phyloP scores from a whole-genome alignment of 2,329 filamentous ascomycete species.

The Sphaerulina populicola region DNA sequence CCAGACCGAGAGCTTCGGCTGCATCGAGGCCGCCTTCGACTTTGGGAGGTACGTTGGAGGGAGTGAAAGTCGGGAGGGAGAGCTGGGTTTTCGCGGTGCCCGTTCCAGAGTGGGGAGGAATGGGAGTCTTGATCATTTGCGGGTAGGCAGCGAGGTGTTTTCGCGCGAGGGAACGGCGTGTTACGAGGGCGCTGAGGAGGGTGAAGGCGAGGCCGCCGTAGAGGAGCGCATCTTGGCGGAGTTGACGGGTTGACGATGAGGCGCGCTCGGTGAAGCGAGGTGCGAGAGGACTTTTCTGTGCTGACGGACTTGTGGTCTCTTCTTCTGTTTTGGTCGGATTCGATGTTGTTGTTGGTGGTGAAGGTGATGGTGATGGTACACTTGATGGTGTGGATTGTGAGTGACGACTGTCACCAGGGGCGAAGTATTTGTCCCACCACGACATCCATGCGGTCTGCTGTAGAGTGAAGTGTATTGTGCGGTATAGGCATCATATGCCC shows the following conservation, averaged over 20 bases:
- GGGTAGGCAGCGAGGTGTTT: conserved; percentile 57
- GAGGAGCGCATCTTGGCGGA: conserved; percentile 47
- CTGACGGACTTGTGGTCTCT: not conserved
- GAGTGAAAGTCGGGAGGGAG: conserved; percentile 15
- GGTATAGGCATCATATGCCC: not conserved
- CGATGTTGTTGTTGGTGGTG: too few relatives aligned
- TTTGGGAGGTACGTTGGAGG: conserved; percentile 14
- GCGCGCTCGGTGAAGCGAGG: conserved; percentile 20
- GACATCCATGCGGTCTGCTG: conserved; percentile 24
- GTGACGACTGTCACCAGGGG: conserved; percentile 29
- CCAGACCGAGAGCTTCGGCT: conserved; percentile 71
- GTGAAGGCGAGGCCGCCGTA: conserved; percentile 69
- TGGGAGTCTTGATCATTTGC: conserved; percentile 10
- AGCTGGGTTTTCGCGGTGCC: conserved; percentile 1
- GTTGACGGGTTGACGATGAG: conserved; percentile 24
- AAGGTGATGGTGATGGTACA: too few relatives aligned
- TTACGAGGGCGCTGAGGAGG: conserved; percentile 58
- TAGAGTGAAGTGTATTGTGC: not conserved
- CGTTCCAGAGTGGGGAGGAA: not conserved
- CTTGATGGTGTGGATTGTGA: conserved; percentile 9
- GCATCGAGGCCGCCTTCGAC: conserved; percentile 60
- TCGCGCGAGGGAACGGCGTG: conserved; percentile 57
- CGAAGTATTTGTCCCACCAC: conserved; percentile 30
- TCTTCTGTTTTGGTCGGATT: not conserved
- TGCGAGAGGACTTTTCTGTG: not conserved